Base-by-base conservation (phyloP, 1,284 basidiomycete genomes). In the Sutorius eximius region DNA sequence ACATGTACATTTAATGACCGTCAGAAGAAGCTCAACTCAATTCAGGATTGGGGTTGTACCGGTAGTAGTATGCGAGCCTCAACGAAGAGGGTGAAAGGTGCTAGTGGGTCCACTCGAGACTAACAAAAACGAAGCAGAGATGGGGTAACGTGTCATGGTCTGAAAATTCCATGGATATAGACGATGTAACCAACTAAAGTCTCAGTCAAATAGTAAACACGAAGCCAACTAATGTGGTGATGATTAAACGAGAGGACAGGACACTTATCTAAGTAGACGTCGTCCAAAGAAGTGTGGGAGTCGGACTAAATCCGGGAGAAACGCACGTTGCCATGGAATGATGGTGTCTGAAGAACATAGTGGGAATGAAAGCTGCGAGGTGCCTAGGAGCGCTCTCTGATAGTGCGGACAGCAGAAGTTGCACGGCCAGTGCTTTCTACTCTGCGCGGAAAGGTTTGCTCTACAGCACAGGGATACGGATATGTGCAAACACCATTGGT, bases 171-270 rank as follows among this genome's bases (percentile, higher is more conserved):
- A 34, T 37, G 44, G 56, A 43, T 59, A 62, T 55, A 45, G 48
- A 56, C 45, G 53, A 45, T 36, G 48, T 41, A 53, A 55, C 29
- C 57, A 51, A 53, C 22, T 51, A 47, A 52, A 20, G 55, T 42
- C 40, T 56, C 49, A 24, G 55, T 60, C 54, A 65, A 65, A 59
- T 65, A 57, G 50, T 68, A 60, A 68, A 53, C 57, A 71, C 66
- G 68, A 55, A 57, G 59, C 49, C 58, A 65, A 54, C 51, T 48
- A 51, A 54, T 24, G 30, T 57, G 49, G 49, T 55, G 59, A 53
- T 52, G 52, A 66, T 71, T 59, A 71, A 77, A 78, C 30, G 77
- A 78, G 67, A 54, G 75, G 74, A 77, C 68, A 62, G 75, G 61
- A 67, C 59, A 56, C 61, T 59, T 56, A 61, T 68, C 73, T 64